A percentile compares a stretch with the other conserved stretches of the same genome.
Evolutionary conservation across 345 rosid species (phyloP).

Genomic region (Salix arbutifolia): DNA sequence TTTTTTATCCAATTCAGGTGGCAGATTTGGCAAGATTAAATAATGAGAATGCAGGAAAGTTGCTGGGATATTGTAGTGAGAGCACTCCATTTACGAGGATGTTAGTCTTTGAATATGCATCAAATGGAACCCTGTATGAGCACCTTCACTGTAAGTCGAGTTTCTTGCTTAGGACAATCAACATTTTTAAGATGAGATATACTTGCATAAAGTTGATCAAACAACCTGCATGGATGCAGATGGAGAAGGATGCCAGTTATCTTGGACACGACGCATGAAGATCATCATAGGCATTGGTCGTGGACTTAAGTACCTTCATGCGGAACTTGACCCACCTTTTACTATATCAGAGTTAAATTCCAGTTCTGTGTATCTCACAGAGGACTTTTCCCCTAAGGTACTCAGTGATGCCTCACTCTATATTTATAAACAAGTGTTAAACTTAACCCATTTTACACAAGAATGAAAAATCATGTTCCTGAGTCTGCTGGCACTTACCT

Average conservation of each 20-base stretch:
- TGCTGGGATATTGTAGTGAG: slow-evolving; percentile 87
- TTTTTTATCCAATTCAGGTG: slow-evolving; percentile 50
- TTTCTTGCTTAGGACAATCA: background rate
- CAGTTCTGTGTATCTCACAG: slow-evolving; percentile 85
- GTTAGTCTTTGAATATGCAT: slow-evolving; percentile 92
- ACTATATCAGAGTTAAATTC: slow-evolving; percentile 90
- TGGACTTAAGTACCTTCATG: slow-evolving; percentile 88
- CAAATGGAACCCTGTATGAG: slow-evolving; percentile 90
- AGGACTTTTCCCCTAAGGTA: slow-evolving; percentile 96
- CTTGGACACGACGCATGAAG: slow-evolving; percentile 93
- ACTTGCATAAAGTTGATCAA: slow-evolving; percentile 12
- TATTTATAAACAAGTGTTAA: background rate
- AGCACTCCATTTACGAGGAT: slow-evolving; percentile 81
- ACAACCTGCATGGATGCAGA: slow-evolving; percentile 40
- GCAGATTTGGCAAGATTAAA: slow-evolving; percentile 91
- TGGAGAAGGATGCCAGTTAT: slow-evolving; percentile 81
- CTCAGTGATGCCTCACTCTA: background rate
- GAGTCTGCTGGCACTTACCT: background rate
- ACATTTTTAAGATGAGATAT: background rate
- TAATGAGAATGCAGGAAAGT: slow-evolving; percentile 71
- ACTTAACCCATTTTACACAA: background rate
- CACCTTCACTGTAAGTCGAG: slow-evolving; percentile 84
- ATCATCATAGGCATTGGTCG: slow-evolving; percentile 73
- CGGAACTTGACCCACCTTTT: slow-evolving; percentile 83
- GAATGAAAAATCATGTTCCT: background rate